Evolutionary conservation across 179 eudicot genomes (phyloP).

Genomic region (Camellia oleifera): DNA sequence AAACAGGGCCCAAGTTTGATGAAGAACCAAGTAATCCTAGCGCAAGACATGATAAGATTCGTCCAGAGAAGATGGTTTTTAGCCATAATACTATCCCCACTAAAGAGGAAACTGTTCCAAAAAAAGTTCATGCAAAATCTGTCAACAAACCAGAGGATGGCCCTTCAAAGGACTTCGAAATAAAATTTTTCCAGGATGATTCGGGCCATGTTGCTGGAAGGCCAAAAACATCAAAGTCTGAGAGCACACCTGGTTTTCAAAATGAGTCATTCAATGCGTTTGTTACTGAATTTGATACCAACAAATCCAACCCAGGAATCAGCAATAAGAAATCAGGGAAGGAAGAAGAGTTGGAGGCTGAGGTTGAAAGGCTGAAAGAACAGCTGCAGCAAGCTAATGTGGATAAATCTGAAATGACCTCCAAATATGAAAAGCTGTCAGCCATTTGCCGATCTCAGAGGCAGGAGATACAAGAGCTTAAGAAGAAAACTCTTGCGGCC

Average conservation of each 20-base stretch:
- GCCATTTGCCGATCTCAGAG: constrained; percentile 91
- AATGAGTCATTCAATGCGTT: constrained; percentile 69
- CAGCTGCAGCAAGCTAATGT: constrained; percentile 64
- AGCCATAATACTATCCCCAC: constrained; percentile 28
- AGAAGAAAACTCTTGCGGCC: constrained; percentile 75
- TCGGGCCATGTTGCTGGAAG: constrained; percentile 24
- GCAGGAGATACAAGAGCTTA: constrained; percentile 92
- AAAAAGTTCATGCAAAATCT: constrained; percentile 27
- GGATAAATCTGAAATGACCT: constrained; percentile 76
- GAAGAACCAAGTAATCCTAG: constrained; percentile 29
- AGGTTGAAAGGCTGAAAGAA: constrained; percentile 72
- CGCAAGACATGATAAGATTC: constrained; percentile 33
- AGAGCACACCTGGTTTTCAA: constrained; percentile 40
- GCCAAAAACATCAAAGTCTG: constrained; percentile 33
- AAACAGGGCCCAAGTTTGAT: constrained; percentile 46
- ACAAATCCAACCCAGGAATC: constrained; percentile 44
- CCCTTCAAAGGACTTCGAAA: constrained; percentile 30
- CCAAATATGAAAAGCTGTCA: constrained; percentile 88
- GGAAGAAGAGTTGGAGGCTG: constrained; percentile 53
- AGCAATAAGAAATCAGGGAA: constrained; percentile 34
- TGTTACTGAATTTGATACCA: constrained; percentile 74
- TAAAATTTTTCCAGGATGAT: constrained; percentile 37
- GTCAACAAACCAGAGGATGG: constrained; percentile 15
- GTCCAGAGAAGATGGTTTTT: constrained; percentile 21
- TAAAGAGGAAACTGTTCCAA: constrained; percentile 5